These are phyloP conservation scores for Paracorniculantispora psalliotae DNA, from an alignment of 2,329 filamentous ascomycete species.

Conservation along the genomic window DNA sequence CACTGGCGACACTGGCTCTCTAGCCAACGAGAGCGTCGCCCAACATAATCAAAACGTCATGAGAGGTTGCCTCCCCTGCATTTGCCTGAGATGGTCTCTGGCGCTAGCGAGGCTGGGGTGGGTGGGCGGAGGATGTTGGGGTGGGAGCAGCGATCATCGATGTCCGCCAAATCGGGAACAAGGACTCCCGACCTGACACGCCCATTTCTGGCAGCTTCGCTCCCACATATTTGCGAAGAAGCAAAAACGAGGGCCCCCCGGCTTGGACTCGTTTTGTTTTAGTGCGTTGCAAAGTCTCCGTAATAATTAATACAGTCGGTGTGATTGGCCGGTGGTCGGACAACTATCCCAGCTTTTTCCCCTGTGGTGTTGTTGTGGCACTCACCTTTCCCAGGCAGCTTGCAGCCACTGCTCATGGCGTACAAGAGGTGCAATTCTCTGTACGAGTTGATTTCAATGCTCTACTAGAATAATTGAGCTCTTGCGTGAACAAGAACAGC, in stretches of 20 bases:
- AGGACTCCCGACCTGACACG: not conserved
- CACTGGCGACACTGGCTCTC: not conserved
- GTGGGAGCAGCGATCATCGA: constrained; percentile 2
- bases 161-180: constrained; percentile 2
- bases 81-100: not conserved
- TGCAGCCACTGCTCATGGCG: too few species aligned
- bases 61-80: constrained; percentile 3
- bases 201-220: not conserved
- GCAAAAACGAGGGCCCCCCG: not conserved
- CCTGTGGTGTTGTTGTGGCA: not conserved
- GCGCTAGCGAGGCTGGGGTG: not conserved
- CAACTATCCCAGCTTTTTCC: not conserved
- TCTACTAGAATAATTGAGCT: too few species aligned
- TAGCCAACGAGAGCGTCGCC: not conserved
- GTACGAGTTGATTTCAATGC: too few species aligned
- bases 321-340: not conserved
- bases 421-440: too few species aligned
- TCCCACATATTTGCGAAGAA: not conserved
- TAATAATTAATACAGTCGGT: not conserved
- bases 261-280: not conserved
- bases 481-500: too few species aligned
- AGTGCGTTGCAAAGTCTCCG: not conserved
- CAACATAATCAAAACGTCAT: constrained; percentile 7
- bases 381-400: not conserved
- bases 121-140: not conserved